These are phyloP conservation scores for Talaromyces sp. DNA, from an alignment of 2,329 filamentous ascomycete species.

Conservation along the genomic window DNA sequence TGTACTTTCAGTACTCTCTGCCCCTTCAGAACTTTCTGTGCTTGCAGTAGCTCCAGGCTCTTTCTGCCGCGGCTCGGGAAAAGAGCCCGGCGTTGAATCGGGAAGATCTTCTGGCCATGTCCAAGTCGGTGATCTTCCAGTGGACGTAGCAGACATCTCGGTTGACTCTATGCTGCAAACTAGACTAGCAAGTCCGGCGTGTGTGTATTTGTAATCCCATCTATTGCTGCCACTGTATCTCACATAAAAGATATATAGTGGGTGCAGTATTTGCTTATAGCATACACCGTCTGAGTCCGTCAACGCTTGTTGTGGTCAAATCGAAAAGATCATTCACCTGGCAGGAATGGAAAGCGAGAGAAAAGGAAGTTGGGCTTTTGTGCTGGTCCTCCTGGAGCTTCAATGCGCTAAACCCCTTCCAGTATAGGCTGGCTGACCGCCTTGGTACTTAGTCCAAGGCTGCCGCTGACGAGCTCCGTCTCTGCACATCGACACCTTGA, in stretches of 20 bases:
- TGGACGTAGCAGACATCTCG: constrained; percentile 8
- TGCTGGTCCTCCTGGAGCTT: constrained; percentile 16
- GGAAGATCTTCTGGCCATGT: constrained; percentile 21
- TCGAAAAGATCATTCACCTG: constrained; percentile 9
- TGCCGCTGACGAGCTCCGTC: constrained; percentile 21
- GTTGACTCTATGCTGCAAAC: neutral
- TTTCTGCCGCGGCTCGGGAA: constrained; percentile 11
- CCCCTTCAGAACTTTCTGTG: constrained; percentile 23
- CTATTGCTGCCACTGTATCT: neutral
- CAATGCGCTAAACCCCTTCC: constrained; percentile 7
- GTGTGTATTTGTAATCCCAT: neutral
- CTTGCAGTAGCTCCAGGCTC: constrained; percentile 21
- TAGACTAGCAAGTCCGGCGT: neutral
- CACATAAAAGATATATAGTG: constrained; percentile 3
- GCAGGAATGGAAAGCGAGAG: constrained; percentile 24
- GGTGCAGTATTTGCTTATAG: neutral
- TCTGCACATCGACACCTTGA: constrained; percentile 18
- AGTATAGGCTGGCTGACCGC: constrained; percentile 21
- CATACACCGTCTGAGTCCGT: neutral
- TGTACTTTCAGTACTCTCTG: constrained; percentile 24
- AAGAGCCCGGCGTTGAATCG: constrained; percentile 1
- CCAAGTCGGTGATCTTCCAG: constrained; percentile 13
- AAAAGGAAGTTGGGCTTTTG: constrained; percentile 10
- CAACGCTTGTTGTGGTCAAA: neutral
- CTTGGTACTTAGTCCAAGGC: constrained; percentile 27